A percentile compares a stretch with the other conserved stretches of the same genome.
phyloP scores from a whole-genome alignment of 2,329 filamentous ascomycete species.

The Teratosphaeria nubilosa region DNA sequence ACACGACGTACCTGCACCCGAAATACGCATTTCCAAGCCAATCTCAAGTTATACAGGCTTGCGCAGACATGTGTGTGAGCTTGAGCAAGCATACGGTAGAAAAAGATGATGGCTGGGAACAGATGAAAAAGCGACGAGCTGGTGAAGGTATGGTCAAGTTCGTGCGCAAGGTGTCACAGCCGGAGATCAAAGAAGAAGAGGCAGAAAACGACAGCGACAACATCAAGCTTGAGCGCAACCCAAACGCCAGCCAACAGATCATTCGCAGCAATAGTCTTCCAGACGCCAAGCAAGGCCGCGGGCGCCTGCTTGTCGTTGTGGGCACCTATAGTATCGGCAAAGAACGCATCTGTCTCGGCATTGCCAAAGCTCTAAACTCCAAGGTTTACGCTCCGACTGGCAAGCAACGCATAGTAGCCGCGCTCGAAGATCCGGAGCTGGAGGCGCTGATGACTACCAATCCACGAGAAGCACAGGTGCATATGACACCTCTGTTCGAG shows the following conservation, averaged over 20 bases:
- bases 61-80: slow-evolving; percentile 75
- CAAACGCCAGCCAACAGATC: slow-evolving; percentile 21
- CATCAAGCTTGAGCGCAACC: slow-evolving; percentile 23
- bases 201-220: slow-evolving; percentile 24
- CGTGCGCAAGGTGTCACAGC: slow-evolving; percentile 37
- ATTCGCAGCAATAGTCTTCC: slow-evolving; percentile 16
- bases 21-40: slow-evolving; percentile 92
- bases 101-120: slow-evolving; percentile 46
- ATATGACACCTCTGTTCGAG: slow-evolving; percentile 95
- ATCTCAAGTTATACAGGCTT: slow-evolving; percentile 75
- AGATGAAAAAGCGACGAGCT: slow-evolving; percentile 44
- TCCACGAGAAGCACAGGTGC: slow-evolving; percentile 79
- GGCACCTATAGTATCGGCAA: slow-evolving; percentile 98
- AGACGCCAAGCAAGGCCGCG: slow-evolving; percentile 33
- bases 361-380: slow-evolving; percentile 71
- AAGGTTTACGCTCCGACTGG: slow-evolving; percentile 80
- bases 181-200: slow-evolving; percentile 22
- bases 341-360: slow-evolving; percentile 87
- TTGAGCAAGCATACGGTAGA: slow-evolving; percentile 57
- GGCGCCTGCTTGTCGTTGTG: slow-evolving; percentile 78
- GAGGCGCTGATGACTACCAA: slow-evolving; percentile 65
- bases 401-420: slow-evolving; percentile 76
- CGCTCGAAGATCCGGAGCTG: slow-evolving; percentile 78
- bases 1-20: slow-evolving; percentile 93
- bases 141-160: slow-evolving; percentile 55